These are phyloP conservation scores for Coemansia sp. DNA, from an alignment of 192 early-diverging fungal genomes.

Conservation along the genomic window DNA sequence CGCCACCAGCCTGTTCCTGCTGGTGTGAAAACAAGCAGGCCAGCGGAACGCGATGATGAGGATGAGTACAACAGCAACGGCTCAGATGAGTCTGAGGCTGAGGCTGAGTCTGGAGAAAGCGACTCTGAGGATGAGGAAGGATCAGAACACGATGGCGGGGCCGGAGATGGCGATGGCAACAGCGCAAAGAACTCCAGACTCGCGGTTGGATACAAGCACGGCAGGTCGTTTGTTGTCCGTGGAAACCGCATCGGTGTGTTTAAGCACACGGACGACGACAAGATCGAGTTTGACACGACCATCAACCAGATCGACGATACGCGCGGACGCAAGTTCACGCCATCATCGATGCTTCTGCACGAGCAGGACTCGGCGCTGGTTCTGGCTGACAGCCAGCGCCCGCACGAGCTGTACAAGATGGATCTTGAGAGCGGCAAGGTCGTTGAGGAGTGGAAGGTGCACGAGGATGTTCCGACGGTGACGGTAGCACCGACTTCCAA, in stretches of 20 bases:
- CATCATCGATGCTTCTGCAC: slow-evolving; percentile 80
- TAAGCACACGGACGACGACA: slow-evolving; percentile 70
- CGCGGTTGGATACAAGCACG: slow-evolving; percentile 80
- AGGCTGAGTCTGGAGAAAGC: slow-evolving; percentile 43
- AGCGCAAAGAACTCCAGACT: slow-evolving; percentile 70
- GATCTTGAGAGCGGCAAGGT: slow-evolving; percentile 89
- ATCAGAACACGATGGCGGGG: slow-evolving; percentile 31
- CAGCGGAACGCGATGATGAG: background rate
- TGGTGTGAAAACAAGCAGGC: slow-evolving; percentile 33
- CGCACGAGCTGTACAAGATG: slow-evolving; percentile 81
- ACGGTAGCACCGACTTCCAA: slow-evolving; percentile 74
- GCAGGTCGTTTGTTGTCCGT: slow-evolving; percentile 87
- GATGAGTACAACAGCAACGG: slow-evolving; percentile 1
- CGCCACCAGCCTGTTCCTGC: slow-evolving; percentile 21
- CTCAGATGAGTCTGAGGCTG: slow-evolving; percentile 19
- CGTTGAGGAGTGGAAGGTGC: slow-evolving; percentile 90
- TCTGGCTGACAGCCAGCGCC: slow-evolving; percentile 69
- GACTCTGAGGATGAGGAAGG: slow-evolving; percentile 29
- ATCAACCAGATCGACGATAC: slow-evolving; percentile 72
- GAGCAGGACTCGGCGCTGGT: slow-evolving; percentile 81
- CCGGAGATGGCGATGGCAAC: slow-evolving; percentile 10
- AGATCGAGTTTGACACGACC: slow-evolving; percentile 74
- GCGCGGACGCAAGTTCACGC: slow-evolving; percentile 65
- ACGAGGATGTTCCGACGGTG: slow-evolving; percentile 68
- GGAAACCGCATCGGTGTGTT: slow-evolving; percentile 90